Percentiles rank a stretch among this genome's conserved stretches.
phyloP scores from a whole-genome alignment of 2,329 filamentous ascomycete genomes.

The Paracamarosporium sp. region DNA sequence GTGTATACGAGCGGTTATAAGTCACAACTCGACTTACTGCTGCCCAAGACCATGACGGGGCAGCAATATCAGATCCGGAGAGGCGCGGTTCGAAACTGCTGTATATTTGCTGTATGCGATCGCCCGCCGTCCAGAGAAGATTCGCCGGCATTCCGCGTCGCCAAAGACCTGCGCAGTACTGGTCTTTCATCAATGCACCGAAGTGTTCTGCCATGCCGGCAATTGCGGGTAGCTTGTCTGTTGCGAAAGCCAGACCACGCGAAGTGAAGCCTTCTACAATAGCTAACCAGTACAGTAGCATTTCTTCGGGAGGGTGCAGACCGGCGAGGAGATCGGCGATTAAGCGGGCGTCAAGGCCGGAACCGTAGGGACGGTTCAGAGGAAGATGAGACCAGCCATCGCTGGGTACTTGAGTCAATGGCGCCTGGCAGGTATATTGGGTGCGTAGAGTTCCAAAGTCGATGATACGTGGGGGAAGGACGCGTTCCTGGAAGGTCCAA shows the following conservation, averaged over 20 bases:
- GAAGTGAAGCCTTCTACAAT: constrained; percentile 1
- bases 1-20: background rate
- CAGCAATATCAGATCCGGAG: background rate
- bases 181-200: background rate
- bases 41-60: constrained; percentile 4
- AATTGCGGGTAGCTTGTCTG: constrained; percentile 4
- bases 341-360: background rate
- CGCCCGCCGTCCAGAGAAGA: background rate
- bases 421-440: constrained; percentile 1
- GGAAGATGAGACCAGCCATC: constrained; percentile 1
- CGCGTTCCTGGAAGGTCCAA: constrained; percentile 2
- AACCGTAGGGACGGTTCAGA: background rate
- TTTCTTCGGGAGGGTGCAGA: background rate
- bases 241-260: background rate
- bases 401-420: background rate
- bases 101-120: background rate
- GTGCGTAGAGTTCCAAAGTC: constrained; percentile 1
- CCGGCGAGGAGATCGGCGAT: background rate
- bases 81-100: background rate
- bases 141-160: background rate
- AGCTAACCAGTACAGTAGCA: background rate
- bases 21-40: background rate
- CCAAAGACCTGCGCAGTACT: constrained; percentile 3
- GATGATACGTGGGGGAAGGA: background rate
- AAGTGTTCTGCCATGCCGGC: constrained; percentile 1